phyloP scores from a whole-genome alignment of 2,329 filamentous ascomycete species.

The Fusarium keratoplasticum region DNA sequence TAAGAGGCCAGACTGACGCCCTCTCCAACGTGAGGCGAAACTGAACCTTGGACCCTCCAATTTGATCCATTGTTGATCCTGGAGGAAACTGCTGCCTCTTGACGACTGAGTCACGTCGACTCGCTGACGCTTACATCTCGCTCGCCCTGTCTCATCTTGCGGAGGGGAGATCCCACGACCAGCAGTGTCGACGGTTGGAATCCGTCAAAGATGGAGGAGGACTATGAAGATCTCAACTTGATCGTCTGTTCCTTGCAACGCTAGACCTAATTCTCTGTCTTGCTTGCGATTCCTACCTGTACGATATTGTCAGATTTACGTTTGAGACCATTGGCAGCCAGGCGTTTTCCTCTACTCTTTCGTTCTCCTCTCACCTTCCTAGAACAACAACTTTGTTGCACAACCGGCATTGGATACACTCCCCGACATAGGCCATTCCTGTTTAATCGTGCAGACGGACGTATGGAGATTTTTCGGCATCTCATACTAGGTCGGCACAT shows the following conservation, averaged over 20 bases:
- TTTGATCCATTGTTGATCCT: neutral
- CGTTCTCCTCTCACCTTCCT: constrained; percentile 11
- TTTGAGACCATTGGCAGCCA: neutral
- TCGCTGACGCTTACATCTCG: neutral
- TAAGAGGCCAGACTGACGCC: constrained; percentile 32
- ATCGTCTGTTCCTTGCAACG: neutral
- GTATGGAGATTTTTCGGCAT: constrained; percentile 38
- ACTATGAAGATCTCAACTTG: constrained; percentile 2
- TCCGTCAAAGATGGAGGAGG: constrained; percentile 17
- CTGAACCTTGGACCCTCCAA: neutral
- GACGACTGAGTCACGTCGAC: neutral
- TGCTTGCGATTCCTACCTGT: neutral
- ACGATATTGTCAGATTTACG: constrained; percentile 15
- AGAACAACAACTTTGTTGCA: constrained; percentile 1
- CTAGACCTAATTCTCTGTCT: neutral
- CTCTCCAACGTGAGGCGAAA: constrained; percentile 11
- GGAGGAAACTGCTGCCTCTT: neutral
- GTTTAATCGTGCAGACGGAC: constrained; percentile 19
- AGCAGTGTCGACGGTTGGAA: neutral
- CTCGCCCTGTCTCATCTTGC: neutral
- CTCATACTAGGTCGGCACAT: constrained; percentile 11
- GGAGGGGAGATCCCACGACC: constrained; percentile 3
- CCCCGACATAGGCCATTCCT: constrained; percentile 1
- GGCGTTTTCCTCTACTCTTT: constrained; percentile 4
- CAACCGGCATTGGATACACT: constrained; percentile 9